These are phyloP conservation scores for Candida silvicultrix DNA, from an alignment of 805 yeast species.

Conservation along the genomic window DNA sequence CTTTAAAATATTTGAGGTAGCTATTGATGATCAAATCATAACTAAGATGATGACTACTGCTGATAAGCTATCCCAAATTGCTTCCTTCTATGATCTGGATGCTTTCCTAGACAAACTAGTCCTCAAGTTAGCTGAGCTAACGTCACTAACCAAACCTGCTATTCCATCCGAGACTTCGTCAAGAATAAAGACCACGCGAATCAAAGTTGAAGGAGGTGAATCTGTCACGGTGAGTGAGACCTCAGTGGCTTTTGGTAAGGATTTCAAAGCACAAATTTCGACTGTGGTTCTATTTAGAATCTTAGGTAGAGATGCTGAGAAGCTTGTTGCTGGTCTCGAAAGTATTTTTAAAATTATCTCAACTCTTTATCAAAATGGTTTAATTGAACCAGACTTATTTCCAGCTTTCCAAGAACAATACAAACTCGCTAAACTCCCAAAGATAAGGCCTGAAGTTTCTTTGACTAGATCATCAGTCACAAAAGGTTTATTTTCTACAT, in stretches of 20 bases:
- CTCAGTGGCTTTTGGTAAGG: conserved; percentile 80
- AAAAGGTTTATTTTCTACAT: conserved; percentile 82
- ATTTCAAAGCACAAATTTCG: conserved; percentile 87
- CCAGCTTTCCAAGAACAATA: conserved; percentile 55
- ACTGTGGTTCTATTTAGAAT: conserved; percentile 81
- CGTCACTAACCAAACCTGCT: conserved; percentile 42
- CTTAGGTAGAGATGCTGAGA: conserved; percentile 48
- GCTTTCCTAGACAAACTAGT: conserved; percentile 60
- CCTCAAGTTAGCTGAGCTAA: conserved; percentile 58
- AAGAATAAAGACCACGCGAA: conserved; percentile 6
- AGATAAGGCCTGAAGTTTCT: conserved; percentile 60
- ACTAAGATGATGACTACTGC: conserved; percentile 82
- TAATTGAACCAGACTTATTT: conserved; percentile 62
- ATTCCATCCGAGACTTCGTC: conserved; percentile 3
- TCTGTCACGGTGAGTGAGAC: conserved; percentile 68
- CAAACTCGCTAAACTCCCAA: conserved; percentile 46
- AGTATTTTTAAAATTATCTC: conserved; percentile 52
- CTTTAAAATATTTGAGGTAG: conserved; percentile 75
- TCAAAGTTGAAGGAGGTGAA: conserved; percentile 22
- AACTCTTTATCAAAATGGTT: conserved; percentile 63
- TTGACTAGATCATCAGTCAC: conserved; percentile 58
- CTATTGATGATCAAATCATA: conserved; percentile 84
- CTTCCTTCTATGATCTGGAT: conserved; percentile 53
- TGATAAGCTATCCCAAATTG: conserved; percentile 78
- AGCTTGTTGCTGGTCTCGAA: conserved; percentile 46